Evolutionary conservation across 495 filamentous ascomycete genomes (phyloP).

Genomic region (Beverwykella pulmonaria): DNA sequence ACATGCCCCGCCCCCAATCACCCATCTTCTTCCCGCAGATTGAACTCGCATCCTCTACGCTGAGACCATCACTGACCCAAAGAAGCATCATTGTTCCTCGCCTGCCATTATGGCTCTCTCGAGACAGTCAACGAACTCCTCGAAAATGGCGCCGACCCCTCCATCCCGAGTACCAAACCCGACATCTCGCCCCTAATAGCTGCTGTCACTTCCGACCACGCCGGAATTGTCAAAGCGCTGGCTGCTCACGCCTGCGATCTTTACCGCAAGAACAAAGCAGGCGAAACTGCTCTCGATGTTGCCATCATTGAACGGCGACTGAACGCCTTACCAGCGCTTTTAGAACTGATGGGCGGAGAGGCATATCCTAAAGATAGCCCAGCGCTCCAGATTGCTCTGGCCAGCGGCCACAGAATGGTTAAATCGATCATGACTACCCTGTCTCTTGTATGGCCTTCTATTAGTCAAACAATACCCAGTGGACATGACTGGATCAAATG

Average conservation of each 20-base stretch:
- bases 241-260: constrained; percentile 17
- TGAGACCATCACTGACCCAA: no score
- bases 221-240: constrained; percentile 11
- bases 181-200: constrained; percentile 12
- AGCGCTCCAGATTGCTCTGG: constrained; percentile 23
- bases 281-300: constrained; percentile 19
- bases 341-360: constrained; percentile 10
- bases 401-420: constrained; percentile 11
- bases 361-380: constrained; percentile 17
- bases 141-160: constrained; percentile 11
- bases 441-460: constrained; percentile 14
- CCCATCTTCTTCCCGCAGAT: background rate
- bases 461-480: background rate
- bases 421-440: constrained; percentile 8
- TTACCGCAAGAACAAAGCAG: background rate
- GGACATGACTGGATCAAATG: constrained; percentile 18
- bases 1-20: background rate
- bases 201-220: constrained; percentile 4
- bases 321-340: constrained; percentile 9
- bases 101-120: constrained; percentile 25
- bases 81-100: constrained; percentile 5
- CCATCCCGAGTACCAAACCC: constrained; percentile 9
- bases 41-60: background rate
- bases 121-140: constrained; percentile 10
- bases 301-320: constrained; percentile 8